These are phyloP conservation scores for Geotrichum aggregatum DNA, from an alignment of 1,139 yeast species.

Conservation along the genomic window DNA sequence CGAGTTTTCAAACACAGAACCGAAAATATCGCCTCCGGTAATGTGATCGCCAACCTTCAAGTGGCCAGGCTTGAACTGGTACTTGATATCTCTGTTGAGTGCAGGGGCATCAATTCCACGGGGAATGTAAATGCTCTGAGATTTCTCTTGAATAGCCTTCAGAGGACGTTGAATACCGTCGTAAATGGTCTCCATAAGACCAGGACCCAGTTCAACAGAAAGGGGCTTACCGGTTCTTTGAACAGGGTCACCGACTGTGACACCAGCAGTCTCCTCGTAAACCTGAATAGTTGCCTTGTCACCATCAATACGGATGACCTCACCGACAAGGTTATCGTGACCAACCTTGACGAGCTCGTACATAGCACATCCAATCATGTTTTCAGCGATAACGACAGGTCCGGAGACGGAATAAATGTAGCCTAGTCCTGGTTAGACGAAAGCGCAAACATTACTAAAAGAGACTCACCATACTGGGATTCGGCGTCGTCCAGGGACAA, in stretches of 20 bases:
- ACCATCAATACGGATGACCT: conserved; percentile 91
- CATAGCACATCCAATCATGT: conserved; percentile 99
- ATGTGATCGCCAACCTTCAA: conserved; percentile 94
- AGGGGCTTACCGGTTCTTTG: conserved; percentile 95
- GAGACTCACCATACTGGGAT: conserved; percentile 72
- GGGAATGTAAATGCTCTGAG: conserved; percentile 93
- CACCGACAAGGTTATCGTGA: conserved; percentile 94
- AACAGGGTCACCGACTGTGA: conserved; percentile 98
- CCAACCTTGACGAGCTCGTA: conserved; percentile 95
- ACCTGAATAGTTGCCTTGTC: conserved; percentile 98
- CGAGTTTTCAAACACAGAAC: conserved; percentile 90
- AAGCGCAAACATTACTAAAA: too few species aligned
- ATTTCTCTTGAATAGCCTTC: conserved; percentile 77
- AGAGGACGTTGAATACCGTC: conserved; percentile 99
- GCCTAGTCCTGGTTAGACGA: conserved; percentile 26
- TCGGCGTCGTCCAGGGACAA: conserved; percentile 74
- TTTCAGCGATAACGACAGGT: conserved; percentile 95
- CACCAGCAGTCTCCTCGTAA: conserved; percentile 98
- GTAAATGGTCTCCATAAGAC: conserved; percentile 96
- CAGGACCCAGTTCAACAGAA: conserved; percentile 98
- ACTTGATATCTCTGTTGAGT: conserved; percentile 70
- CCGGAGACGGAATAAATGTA: conserved; percentile 89
- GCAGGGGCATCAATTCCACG: conserved; percentile 98
- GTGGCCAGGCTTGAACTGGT: conserved; percentile 78
- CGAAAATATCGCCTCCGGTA: conserved; percentile 96